Evolutionary conservation across 306 rosid species (phyloP), one percentile per base, ranked within the genome.

Genomic region (Ziziphus jujuba): DNA sequence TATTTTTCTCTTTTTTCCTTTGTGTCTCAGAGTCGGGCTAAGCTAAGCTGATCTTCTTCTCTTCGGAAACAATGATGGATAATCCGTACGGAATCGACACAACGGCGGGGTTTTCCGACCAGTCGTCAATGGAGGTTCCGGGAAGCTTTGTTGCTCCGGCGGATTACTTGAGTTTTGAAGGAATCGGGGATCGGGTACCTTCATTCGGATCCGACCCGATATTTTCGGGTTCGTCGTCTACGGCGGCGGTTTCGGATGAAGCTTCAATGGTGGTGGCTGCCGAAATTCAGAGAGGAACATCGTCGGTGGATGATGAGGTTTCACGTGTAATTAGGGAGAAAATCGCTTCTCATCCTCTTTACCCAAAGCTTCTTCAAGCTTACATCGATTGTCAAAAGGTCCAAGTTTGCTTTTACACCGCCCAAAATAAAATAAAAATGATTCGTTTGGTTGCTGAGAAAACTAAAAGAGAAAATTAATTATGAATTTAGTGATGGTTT

Each of bases 341-440:
- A 82, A 85, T 90, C 35, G 90, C 87, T 70, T 84, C 86, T 49
- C 97, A 90, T 75, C 97, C 95, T 63, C 84, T 84, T 61, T 90
- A 84, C 70, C 87, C 97, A 47, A 76, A 80, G 56, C 90, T 90
- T 0, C 73, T 87, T 40, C 78, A 81, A 28, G 87, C 90, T 56
- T 85, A 80, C 66, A 75, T 90, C 78, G 91, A 84, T 65, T 90
- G 95, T 72, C 95, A 83, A 49, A 87, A 84, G 97, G 97, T 90
- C 43, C 7, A 59, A 45, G n/a, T 21, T 5, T 12, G 22, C 17
- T 21, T 61, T 56, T 31, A 11, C 12, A 20, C 10, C 2, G 5
- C 40, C n/a, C n/a, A 13, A 56, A 56, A 50, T 50, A 24, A 3
- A 20, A 21, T 12, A 53, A 53, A 53, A 51, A 19, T 20, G 3